Evolutionary conservation across 202 grass and related monocot genomes (phyloP).

Genomic region (Musa balbisiana): DNA sequence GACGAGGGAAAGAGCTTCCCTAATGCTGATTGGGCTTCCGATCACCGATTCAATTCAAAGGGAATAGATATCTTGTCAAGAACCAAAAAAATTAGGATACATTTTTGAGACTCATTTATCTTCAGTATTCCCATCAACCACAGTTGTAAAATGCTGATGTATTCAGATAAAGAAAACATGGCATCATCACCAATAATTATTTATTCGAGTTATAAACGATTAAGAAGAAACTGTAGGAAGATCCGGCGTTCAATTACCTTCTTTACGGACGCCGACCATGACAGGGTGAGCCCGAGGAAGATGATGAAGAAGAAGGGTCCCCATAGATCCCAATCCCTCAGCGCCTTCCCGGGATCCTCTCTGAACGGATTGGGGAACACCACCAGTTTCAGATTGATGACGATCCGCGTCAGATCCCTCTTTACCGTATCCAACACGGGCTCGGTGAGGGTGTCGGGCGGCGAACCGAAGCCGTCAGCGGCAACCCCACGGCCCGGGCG

Average conservation of each 20-base stretch:
- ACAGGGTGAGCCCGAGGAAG: constrained; percentile 84
- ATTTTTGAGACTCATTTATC: too few species aligned
- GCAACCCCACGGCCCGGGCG: constrained; percentile 31
- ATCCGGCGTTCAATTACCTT: constrained; percentile 42
- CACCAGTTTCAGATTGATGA: constrained; percentile 94
- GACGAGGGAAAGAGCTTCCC: too few species aligned
- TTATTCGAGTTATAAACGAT: not conserved
- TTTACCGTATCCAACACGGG: constrained; percentile 97
- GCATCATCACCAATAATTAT: too few species aligned
- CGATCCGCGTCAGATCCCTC: constrained; percentile 88
- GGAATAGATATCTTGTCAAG: too few species aligned
- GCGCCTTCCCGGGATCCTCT: constrained; percentile 94
- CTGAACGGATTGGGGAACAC: constrained; percentile 97
- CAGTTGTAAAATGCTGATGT: too few species aligned
- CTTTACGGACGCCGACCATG: constrained; percentile 94
- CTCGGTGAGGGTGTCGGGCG: constrained; percentile 80
- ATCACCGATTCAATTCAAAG: too few species aligned
- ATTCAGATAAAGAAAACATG: too few species aligned
- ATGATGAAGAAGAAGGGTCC: constrained; percentile 99
- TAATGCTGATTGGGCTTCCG: too few species aligned
- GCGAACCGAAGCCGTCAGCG: constrained; percentile 57
- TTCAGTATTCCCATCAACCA: too few species aligned
- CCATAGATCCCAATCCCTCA: constrained; percentile 98
- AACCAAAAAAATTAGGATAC: too few species aligned
- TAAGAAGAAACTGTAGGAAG: not conserved